phyloP scores from a whole-genome alignment of 768 basidiomycete genomes.

The Rhodotorula taiwanensis region DNA sequence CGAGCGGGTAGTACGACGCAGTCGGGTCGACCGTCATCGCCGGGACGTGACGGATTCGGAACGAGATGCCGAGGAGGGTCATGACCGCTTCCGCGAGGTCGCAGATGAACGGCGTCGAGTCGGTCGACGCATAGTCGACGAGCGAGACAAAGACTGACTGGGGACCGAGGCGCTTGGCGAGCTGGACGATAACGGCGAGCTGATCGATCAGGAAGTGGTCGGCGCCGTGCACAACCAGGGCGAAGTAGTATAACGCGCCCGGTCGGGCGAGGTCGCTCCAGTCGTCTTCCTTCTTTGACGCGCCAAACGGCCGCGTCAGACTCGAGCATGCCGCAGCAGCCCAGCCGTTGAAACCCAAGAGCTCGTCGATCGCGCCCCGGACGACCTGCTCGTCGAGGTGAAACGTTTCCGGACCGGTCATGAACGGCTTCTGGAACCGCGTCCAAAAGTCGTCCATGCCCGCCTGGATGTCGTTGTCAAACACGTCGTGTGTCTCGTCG shows the following conservation, averaged over 20 bases:
- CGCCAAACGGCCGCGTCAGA: slow-evolving; percentile 85
- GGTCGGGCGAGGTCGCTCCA: slow-evolving; percentile 81
- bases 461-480: slow-evolving; percentile 64
- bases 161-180: slow-evolving; percentile 81
- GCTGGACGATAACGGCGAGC: slow-evolving; percentile 92
- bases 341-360: slow-evolving; percentile 96
- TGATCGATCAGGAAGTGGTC: slow-evolving; percentile 99
- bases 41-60: slow-evolving; percentile 81
- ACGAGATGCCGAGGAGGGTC: slow-evolving; percentile 84
- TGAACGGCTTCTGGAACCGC: slow-evolving; percentile 84
- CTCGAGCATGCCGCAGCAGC: slow-evolving; percentile 92
- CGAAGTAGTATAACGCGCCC: slow-evolving; percentile 85
- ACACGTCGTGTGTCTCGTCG: slow-evolving; percentile 66
- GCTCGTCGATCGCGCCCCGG: slow-evolving; percentile 78
- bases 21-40: slow-evolving; percentile 84
- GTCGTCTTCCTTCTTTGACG: slow-evolving; percentile 69
- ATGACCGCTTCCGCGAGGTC: slow-evolving; percentile 94
- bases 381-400: slow-evolving; percentile 88
- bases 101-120: slow-evolving; percentile 86
- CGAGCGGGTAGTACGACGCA: slow-evolving; percentile 87
- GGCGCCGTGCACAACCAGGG: slow-evolving; percentile 91
- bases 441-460: slow-evolving; percentile 87
- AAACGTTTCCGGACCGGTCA: slow-evolving; percentile 70
- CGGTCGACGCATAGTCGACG: slow-evolving; percentile 91
- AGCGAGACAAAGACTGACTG: slow-evolving; percentile 92